phyloP scores from a whole-genome alignment of 805 yeast genomes.

The Saturnispora sekii region DNA sequence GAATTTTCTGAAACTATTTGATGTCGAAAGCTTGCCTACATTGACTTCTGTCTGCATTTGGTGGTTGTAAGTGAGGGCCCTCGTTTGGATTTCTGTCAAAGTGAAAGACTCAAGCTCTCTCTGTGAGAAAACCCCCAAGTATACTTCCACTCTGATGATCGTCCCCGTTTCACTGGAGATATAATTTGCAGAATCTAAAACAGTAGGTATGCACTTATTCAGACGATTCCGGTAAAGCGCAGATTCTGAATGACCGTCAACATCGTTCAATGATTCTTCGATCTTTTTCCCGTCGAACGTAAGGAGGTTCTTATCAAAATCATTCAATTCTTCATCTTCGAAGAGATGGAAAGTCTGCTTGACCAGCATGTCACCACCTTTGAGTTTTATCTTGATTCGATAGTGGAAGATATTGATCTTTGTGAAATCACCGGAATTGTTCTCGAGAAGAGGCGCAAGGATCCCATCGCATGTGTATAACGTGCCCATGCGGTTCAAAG shows the following conservation, averaged over 20 bases:
- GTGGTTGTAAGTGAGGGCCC: constrained; percentile 35
- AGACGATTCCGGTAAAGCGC: not conserved
- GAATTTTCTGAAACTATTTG: constrained; percentile 51
- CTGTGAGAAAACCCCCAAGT: constrained; percentile 37
- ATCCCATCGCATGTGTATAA: constrained; percentile 20
- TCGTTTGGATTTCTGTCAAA: constrained; percentile 36
- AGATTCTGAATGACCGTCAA: constrained; percentile 5
- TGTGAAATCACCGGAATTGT: constrained; percentile 11
- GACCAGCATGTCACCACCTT: constrained; percentile 4
- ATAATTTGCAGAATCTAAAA: constrained; percentile 38
- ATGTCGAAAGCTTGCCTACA: constrained; percentile 25
- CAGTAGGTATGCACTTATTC: constrained; percentile 24
- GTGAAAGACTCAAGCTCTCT: constrained; percentile 41
- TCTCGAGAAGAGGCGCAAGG: constrained; percentile 15
- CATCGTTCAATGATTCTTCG: not conserved
- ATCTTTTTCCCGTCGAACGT: constrained; percentile 10
- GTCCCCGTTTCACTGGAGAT: constrained; percentile 37
- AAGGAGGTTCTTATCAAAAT: constrained; percentile 20
- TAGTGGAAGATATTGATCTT: constrained; percentile 21
- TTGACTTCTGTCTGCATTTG: constrained; percentile 29
- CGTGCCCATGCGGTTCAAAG: constrained; percentile 5
- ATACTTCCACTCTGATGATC: constrained; percentile 44
- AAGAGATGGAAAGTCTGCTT: constrained; percentile 23
- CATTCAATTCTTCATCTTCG: constrained; percentile 19
- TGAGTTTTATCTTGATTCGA: constrained; percentile 21